These are phyloP conservation scores for Cladochytrium replicatum DNA, from an alignment of 192 early-diverging fungal genomes.

Conservation along the genomic window DNA sequence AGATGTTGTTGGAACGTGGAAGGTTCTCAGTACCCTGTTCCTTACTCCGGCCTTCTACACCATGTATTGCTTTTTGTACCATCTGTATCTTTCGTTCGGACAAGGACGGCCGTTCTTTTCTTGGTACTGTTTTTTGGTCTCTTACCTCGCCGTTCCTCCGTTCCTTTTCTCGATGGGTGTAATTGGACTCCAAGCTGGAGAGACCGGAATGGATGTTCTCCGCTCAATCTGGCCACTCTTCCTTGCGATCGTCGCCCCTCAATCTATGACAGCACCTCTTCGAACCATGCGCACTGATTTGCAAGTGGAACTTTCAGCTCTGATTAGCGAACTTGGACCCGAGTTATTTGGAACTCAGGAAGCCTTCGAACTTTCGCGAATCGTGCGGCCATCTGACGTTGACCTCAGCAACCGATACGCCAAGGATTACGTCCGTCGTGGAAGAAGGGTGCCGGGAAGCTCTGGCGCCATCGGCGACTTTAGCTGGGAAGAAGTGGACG, in stretches of 20 bases:
- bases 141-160: not conserved
- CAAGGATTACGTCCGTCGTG: too few relatives aligned
- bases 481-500: too few relatives aligned
- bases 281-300: slow-evolving; percentile 60
- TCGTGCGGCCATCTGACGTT: too few relatives aligned
- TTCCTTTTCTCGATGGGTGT: slow-evolving; percentile 10
- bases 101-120: slow-evolving; percentile 63
- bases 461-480: too few relatives aligned
- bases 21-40: slow-evolving; percentile 32
- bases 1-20: slow-evolving; percentile 96
- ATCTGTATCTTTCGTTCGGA: slow-evolving; percentile 26
- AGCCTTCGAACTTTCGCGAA: not conserved
- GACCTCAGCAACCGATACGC: too few relatives aligned
- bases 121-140: slow-evolving; percentile 64
- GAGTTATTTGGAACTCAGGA: slow-evolving; percentile 19
- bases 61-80: slow-evolving; percentile 42
- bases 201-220: slow-evolving; percentile 33
- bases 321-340: slow-evolving; percentile 79
- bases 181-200: slow-evolving; percentile 23
- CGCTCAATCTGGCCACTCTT: slow-evolving; percentile 78
- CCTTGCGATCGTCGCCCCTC: slow-evolving; percentile 47
- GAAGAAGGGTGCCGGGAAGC: too few relatives aligned
- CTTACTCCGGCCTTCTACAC: slow-evolving; percentile 8
- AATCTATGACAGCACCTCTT: slow-evolving; percentile 42
- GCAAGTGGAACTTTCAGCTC: slow-evolving; percentile 59